A percentile compares a stretch with the other conserved stretches of the same genome.
Evolutionary conservation across 2,329 filamentous ascomycete genomes (phyloP).

Genomic region (Clarireedia sp.): DNA sequence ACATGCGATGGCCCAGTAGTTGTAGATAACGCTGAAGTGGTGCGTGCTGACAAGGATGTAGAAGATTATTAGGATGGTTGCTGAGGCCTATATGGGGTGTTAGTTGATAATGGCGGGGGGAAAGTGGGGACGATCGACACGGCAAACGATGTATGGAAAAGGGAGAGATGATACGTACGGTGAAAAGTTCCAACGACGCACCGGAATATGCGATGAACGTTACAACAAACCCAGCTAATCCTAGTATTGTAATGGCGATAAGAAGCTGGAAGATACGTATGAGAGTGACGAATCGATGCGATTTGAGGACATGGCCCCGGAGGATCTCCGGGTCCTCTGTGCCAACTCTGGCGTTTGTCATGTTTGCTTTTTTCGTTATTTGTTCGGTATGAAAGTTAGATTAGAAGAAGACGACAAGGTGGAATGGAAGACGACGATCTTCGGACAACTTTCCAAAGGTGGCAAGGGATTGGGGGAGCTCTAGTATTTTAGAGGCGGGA

Average conservation of each 20-base stretch:
- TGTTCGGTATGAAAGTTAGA: too few relatives aligned
- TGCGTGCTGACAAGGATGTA: constrained; percentile 1
- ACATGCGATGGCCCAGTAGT: constrained; percentile 1
- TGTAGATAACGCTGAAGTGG: constrained; percentile 1
- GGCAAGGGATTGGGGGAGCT: background rate
- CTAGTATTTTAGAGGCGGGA: background rate
- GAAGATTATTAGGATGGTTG: constrained; percentile 2
- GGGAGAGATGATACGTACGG: background rate
- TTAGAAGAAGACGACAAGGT: too few relatives aligned
- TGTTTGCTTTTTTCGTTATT: too few relatives aligned
- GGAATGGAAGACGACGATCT: background rate
- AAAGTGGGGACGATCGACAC: background rate
- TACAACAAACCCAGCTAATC: constrained; percentile 2
- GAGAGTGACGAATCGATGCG: background rate
- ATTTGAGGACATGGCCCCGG: background rate
- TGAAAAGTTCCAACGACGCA: background rate
- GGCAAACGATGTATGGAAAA: too few relatives aligned
- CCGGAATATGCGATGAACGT: constrained; percentile 3
- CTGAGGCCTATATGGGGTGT: background rate
- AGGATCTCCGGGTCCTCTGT: background rate
- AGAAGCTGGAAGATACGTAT: background rate
- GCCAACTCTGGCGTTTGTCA: background rate
- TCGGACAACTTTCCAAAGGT: background rate
- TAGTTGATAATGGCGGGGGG: background rate
- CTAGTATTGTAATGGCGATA: constrained; percentile 1